Evolutionary conservation across 176 grass and related monocot species (phyloP), one percentile per base, ranked within the genome.

Genomic region (Echinochloa phyllopogon): DNA sequence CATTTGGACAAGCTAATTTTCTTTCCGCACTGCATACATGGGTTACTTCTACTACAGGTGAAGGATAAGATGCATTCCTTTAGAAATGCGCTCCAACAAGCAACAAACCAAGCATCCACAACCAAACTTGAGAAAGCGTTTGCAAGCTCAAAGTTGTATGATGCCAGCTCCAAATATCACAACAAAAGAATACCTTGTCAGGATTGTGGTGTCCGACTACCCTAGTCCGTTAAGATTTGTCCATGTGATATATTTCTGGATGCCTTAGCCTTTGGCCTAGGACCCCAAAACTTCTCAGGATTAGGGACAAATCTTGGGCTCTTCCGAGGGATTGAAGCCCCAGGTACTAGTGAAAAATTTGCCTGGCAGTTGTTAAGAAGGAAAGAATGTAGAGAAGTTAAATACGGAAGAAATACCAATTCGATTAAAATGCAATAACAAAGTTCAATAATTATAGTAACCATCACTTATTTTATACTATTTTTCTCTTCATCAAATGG

Each of bases 251-350:
- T 61, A 41, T 20, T 77, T 77, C 86, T 25, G 72, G 61, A 63
- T 78, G 56, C 69, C 83, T 92, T 83, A 63, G 86, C 90, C 79
- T 86, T 92, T n/a, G 52, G 38, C 73, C 83, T 88, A 70, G 86
- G 86, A 57, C 90, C 90, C 90, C 86, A 92, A 60, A 89, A 15
- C 62, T 83, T 92, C 48, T 92, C 86, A 15, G 90, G 90, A 50
- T 92, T 92, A 69, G 79, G 90, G 21, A 86, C 18, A 79, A 89
- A 89, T 65, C 86, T 71, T 53, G 79, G 78, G 23, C 50, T 49
- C 86, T 83, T 92, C 36, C 75, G 70, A 38, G 33, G 51, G 12
- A 18, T 27, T n/a, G 82, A 82, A 51, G 27, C 38, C 36, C 18
- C 56, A 24, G 50, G 61, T 27, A 29, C 42, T 70, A 24, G 24